phyloP scores from a whole-genome alignment of 768 basidiomycete species.

The Lentinula sp. region DNA sequence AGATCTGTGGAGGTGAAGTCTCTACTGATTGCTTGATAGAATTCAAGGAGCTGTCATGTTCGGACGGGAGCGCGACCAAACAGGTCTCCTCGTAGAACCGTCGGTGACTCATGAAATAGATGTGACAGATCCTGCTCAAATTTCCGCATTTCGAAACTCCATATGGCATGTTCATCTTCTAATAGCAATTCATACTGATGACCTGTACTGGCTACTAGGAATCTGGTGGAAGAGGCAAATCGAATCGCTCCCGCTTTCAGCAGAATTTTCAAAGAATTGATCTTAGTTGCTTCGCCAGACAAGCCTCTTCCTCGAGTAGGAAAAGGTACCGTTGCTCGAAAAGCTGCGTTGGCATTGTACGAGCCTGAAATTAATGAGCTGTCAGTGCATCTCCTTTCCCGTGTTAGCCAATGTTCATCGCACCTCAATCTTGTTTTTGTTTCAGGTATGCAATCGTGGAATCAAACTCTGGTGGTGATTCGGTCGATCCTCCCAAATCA shows the following conservation, averaged over 20 bases:
- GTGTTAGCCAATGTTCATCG: too few species aligned
- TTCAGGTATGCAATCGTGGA: background rate
- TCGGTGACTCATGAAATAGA: slow-evolving; percentile 20
- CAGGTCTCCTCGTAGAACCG: slow-evolving; percentile 28
- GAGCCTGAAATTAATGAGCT: slow-evolving; percentile 38
- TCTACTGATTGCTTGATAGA: background rate
- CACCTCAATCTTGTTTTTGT: background rate
- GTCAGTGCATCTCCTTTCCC: slow-evolving; percentile 19
- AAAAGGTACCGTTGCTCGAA: slow-evolving; percentile 44
- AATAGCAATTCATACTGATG: background rate
- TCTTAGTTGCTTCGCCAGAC: slow-evolving; percentile 30
- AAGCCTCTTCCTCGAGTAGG: slow-evolving; percentile 38
- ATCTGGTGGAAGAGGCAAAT: slow-evolving; percentile 38
- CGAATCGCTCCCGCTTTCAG: slow-evolving; percentile 35
- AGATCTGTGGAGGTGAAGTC: background rate
- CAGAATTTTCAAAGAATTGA: slow-evolving; percentile 48
- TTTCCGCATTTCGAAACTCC: slow-evolving; percentile 26
- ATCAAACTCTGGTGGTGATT: slow-evolving; percentile 3
- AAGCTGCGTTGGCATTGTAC: slow-evolving; percentile 36
- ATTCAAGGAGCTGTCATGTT: slow-evolving; percentile 35
- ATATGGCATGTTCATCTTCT: slow-evolving; percentile 25
- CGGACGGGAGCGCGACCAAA: slow-evolving; percentile 29
- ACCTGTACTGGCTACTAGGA: slow-evolving; percentile 18
- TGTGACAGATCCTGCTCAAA: slow-evolving; percentile 11
- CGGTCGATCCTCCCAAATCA: background rate